Evolutionary conservation across 2,329 filamentous ascomycete species (phyloP).

Genomic region (Exophiala mesophila): DNA sequence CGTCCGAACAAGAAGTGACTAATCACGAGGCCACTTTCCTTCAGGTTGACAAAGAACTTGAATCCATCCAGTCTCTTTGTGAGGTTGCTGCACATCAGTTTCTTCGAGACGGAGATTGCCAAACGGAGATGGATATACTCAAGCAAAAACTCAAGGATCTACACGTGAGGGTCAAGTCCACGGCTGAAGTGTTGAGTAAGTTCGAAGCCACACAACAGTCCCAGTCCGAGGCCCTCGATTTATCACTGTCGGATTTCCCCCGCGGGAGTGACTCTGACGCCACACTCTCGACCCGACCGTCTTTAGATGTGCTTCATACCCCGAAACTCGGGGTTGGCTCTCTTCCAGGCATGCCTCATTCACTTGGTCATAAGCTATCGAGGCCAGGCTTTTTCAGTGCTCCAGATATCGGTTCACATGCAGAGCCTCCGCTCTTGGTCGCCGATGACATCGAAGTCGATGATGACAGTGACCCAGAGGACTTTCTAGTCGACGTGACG

Average conservation of each 20-base stretch:
- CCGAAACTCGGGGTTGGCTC: constrained; percentile 8
- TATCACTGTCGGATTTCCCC: constrained; percentile 3
- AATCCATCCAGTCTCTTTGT: constrained; percentile 73
- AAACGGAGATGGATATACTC: constrained; percentile 67
- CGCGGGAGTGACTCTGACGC: constrained; percentile 7
- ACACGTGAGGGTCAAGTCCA: constrained; percentile 54
- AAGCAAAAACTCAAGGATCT: constrained; percentile 61
- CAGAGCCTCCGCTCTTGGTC: not conserved
- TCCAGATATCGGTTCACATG: constrained; percentile 3
- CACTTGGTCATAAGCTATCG: constrained; percentile 15
- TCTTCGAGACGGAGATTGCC: constrained; percentile 79
- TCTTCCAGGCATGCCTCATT: constrained; percentile 6
- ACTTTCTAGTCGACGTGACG: constrained; percentile 23
- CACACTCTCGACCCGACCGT: constrained; percentile 12
- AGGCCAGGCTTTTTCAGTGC: constrained; percentile 10
- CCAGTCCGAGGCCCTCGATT: constrained; percentile 24
- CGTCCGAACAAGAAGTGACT: not conserved
- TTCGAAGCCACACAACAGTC: constrained; percentile 40
- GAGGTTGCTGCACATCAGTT: constrained; percentile 86
- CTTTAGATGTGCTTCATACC: constrained; percentile 10
- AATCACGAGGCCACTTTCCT: constrained; percentile 61
- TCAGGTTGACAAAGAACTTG: constrained; percentile 69
- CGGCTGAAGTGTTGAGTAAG: constrained; percentile 53
- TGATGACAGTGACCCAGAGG: constrained; percentile 22
- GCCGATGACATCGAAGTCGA: constrained; percentile 25